These are phyloP conservation scores for Pseudoturritis turrita DNA, from an alignment of 345 rosid species.

Conservation along the genomic window DNA sequence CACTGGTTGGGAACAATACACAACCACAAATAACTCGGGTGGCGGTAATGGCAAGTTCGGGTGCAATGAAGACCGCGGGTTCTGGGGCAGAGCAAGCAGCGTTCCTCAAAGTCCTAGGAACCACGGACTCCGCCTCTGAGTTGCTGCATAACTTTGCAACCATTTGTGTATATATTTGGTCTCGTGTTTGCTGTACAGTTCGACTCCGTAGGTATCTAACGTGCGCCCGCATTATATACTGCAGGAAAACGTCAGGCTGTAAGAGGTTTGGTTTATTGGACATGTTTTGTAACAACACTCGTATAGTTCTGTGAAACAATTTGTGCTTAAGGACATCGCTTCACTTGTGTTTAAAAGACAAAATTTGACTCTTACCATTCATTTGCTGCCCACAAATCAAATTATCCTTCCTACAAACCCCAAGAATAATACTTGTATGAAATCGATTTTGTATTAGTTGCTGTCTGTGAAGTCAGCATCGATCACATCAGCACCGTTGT, in stretches of 20 bases:
- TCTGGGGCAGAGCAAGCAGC: conserved; percentile 42
- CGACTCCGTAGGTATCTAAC: neutral
- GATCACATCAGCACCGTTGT: conserved; percentile 55
- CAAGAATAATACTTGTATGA: neutral
- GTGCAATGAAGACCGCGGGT: conserved; percentile 14
- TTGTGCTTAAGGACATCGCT: neutral
- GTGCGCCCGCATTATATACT: neutral
- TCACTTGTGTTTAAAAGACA: neutral
- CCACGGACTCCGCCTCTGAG: conserved; percentile 11
- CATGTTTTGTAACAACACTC: neutral
- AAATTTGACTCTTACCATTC: neutral
- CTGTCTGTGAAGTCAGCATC: conserved; percentile 85
- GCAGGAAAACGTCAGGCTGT: neutral
- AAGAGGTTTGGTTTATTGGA: neutral
- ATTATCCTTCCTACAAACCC: neutral
- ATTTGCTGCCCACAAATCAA: neutral
- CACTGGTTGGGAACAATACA: neutral
- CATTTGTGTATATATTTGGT: neutral
- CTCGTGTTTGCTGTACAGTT: conserved; percentile 4
- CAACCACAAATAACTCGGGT: conserved; percentile 32
- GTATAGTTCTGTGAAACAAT: neutral
- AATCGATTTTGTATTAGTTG: conserved; percentile 40
- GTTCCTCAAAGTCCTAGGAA: conserved; percentile 51
- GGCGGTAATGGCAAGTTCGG: conserved; percentile 18
- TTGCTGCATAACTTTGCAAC: neutral